Evolutionary conservation across 2,329 filamentous ascomycete species (phyloP), one percentile per base, ranked within the genome.

Genomic region (Ceratocystis variospora): DNA sequence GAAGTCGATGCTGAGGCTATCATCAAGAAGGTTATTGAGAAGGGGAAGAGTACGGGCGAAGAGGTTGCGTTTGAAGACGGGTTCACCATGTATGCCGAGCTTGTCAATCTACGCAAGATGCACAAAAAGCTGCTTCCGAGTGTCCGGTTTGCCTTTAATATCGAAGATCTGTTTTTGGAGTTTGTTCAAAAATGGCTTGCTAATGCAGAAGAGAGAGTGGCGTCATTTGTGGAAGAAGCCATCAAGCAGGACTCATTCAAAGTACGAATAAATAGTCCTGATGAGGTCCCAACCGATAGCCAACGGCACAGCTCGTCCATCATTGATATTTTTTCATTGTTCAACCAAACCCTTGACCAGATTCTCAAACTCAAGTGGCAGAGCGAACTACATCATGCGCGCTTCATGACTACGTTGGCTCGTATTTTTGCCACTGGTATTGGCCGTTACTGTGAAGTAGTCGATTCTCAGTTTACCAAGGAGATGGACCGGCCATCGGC

Each of bases 181-280:
- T 99, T 97, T 74, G 94, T 97, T 5, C 97, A 92, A 92, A 86
- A 90, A 67, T 99, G 92, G 92, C 90, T 99, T 69, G 81, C 83
- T 65, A 83, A 86, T 69, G 91, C 90, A 6, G 91, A 97, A 71
- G 79, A 79, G 44, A 90, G 87, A 72, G 86, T 96, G 72, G 80
- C 88, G 68, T 85, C 86, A 28, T 94, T 94, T 79, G 89, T 97
- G 48, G 90, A 95, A 61, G 85, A 93, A 71, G 92, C 94, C 7
- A 87, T 96, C 75, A 93, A 90, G 74, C 89, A 95, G 71, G 94
- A 99, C 73, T 78, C 85, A 67, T 99, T 97, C 75, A 82, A 86
- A 70, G 86, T 96, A 65, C 83, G 89, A 65, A 82, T 82, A 8
- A 81, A 87, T 61, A 79, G 84, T 68, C 79, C 81, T 8, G 82